Conservation (phyloP, 495 filamentous ascomycete genomes). For the Cryomyces minteri region DNA sequence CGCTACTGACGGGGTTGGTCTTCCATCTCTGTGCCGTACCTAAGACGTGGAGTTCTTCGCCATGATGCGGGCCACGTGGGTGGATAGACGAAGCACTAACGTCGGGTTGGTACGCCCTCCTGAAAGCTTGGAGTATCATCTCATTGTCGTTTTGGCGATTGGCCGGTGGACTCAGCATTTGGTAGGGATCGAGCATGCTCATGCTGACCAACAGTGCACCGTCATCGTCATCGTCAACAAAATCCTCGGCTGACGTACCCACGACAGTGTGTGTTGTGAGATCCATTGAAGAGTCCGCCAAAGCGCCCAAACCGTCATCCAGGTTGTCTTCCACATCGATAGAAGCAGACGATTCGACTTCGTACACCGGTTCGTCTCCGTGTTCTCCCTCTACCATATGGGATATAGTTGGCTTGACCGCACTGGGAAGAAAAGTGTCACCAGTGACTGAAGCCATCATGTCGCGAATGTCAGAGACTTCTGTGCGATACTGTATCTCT, state of each 20-base stretch:
- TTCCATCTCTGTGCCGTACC: slow-evolving; percentile 42
- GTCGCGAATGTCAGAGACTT: slow-evolving; percentile 68
- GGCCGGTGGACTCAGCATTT: neutral
- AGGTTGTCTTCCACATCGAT: neutral
- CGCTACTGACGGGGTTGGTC: slow-evolving; percentile 9
- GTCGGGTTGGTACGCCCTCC: neutral
- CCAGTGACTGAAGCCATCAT: slow-evolving; percentile 80
- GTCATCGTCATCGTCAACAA: neutral
- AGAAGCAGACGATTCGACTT: neutral
- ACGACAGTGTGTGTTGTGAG: too few species aligned
- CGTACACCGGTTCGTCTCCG: neutral
- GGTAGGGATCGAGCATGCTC: neutral
- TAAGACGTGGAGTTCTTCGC: slow-evolving; percentile 12
- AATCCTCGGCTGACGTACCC: too few species aligned
- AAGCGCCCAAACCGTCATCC: too few species aligned
- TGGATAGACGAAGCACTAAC: neutral
- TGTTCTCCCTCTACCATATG: neutral
- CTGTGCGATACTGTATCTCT: slow-evolving; percentile 69
- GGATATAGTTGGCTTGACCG: neutral
- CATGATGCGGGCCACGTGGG: neutral
- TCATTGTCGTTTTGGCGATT: neutral
- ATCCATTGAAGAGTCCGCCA: too few species aligned
- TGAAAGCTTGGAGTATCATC: neutral
- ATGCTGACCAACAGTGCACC: neutral
- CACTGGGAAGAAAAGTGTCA: slow-evolving; percentile 39